phyloP scores from a whole-genome alignment of 148 eudicot genomes.

The Spergularia bocconei region DNA sequence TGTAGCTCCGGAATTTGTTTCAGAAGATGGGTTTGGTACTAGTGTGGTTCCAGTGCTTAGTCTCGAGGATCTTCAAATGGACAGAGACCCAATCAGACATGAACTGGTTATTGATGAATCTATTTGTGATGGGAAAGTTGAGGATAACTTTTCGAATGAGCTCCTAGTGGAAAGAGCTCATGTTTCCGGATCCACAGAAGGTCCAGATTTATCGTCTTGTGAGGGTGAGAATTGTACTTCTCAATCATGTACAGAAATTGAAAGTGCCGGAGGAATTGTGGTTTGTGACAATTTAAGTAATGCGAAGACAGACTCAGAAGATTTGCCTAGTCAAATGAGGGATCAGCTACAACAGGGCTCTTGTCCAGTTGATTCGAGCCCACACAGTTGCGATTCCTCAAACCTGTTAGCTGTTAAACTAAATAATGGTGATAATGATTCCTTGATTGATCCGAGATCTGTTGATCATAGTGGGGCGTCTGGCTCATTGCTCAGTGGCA shows the following conservation, averaged over 20 bases:
- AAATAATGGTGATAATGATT: conserved; percentile 18
- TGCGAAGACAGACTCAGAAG: neutral
- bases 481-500: neutral
- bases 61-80: conserved; percentile 5
- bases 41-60: conserved; percentile 7
- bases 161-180: conserved; percentile 7
- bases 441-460: neutral
- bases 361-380: conserved; percentile 13
- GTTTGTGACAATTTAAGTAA: neutral
- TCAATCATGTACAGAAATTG: conserved; percentile 6
- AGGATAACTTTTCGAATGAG: conserved; percentile 15
- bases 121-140: conserved; percentile 13
- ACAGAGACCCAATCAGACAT: conserved; percentile 8
- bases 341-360: conserved; percentile 5
- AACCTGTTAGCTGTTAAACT: conserved; percentile 8
- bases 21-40: conserved; percentile 23
- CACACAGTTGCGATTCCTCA: neutral
- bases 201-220: conserved; percentile 13
- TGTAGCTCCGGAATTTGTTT: conserved; percentile 33
- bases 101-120: conserved; percentile 12
- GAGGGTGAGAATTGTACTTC: neutral
- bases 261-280: conserved; percentile 14
- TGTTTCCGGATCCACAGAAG: conserved; percentile 9
- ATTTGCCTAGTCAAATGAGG: conserved; percentile 11
- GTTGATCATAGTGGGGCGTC: neutral